A percentile compares a stretch with the other conserved stretches of the same genome.
Evolutionary conservation across 495 filamentous ascomycete genomes (phyloP).

Genomic region (Aspergillus saccharolyticus): DNA sequence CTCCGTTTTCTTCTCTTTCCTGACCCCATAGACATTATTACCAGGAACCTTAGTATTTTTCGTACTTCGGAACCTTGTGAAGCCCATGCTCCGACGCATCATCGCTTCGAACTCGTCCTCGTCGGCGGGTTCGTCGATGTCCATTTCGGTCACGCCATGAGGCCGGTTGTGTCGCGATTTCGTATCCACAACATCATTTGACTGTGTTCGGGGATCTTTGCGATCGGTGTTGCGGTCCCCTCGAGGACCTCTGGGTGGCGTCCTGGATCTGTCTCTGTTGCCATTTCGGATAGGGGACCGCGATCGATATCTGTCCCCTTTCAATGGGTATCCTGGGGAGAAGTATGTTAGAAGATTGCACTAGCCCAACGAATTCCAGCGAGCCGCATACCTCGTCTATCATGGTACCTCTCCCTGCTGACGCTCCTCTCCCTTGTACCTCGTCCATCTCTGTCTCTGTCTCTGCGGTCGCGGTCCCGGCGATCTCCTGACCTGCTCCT

Average conservation of each 20-base stretch:
- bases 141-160: constrained; percentile 41
- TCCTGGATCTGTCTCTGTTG: constrained; percentile 30
- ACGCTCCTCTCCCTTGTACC: constrained; percentile 36
- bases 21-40: constrained; percentile 77
- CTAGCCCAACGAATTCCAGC: constrained; percentile 7
- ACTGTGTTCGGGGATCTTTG: constrained; percentile 26
- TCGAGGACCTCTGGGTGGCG: constrained; percentile 33
- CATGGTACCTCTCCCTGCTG: constrained; percentile 43
- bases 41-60: constrained; percentile 88
- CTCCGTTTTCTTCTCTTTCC: constrained; percentile 93
- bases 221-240: constrained; percentile 31
- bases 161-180: constrained; percentile 9
- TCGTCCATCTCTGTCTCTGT: constrained; percentile 39
- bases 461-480: constrained; percentile 33
- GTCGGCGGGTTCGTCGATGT: constrained; percentile 47
- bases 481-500: constrained; percentile 45
- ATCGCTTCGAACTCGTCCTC: constrained; percentile 66
- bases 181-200: constrained; percentile 25
- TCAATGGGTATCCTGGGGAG: constrained; percentile 25
- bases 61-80: constrained; percentile 76
- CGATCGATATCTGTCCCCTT: constrained; percentile 38
- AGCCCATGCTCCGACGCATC: constrained; percentile 86
- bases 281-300: constrained; percentile 44
- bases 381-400: constrained; percentile 35
- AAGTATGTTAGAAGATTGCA: constrained; percentile 5